Evolutionary conservation across 768 basidiomycete genomes (phyloP).

Genomic region (Floccularia luteovirens): DNA sequence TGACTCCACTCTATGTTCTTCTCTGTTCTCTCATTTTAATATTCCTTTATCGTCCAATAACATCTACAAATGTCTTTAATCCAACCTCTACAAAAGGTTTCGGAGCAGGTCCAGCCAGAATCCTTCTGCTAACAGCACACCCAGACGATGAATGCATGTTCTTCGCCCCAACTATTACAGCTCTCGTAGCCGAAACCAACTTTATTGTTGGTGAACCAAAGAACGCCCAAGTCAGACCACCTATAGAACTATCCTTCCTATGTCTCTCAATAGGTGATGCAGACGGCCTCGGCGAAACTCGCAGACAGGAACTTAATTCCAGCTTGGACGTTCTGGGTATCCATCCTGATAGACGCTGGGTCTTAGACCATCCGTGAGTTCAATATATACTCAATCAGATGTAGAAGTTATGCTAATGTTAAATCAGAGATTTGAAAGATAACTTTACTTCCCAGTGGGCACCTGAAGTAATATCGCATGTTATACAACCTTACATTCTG

Average conservation of each 20-base stretch:
- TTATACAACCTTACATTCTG: slow-evolving; percentile 51
- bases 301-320: slow-evolving; percentile 48
- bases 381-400: neutral
- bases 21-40: slow-evolving; percentile 21
- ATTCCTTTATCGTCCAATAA: slow-evolving; percentile 21
- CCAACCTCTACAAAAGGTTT: slow-evolving; percentile 5
- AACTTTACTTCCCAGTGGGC: slow-evolving; percentile 67
- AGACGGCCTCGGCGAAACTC: slow-evolving; percentile 59
- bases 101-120: slow-evolving; percentile 15
- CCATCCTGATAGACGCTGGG: slow-evolving; percentile 38
- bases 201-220: neutral
- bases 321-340: slow-evolving; percentile 71
- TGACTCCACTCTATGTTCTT: slow-evolving; percentile 17
- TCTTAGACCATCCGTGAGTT: slow-evolving; percentile 69
- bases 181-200: neutral
- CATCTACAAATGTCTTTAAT: slow-evolving; percentile 17
- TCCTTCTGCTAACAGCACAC: slow-evolving; percentile 82
- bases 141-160: slow-evolving; percentile 96
- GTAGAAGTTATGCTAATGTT: neutral
- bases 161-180: slow-evolving; percentile 77
- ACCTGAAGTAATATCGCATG: slow-evolving; percentile 43
- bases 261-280: slow-evolving; percentile 79
- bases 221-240: neutral
- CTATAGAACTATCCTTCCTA: slow-evolving; percentile 39
- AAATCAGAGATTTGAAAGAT: slow-evolving; percentile 56